phyloP scores from a whole-genome alignment of 208 protist genomes.

The Crithidia fasciculata region DNA sequence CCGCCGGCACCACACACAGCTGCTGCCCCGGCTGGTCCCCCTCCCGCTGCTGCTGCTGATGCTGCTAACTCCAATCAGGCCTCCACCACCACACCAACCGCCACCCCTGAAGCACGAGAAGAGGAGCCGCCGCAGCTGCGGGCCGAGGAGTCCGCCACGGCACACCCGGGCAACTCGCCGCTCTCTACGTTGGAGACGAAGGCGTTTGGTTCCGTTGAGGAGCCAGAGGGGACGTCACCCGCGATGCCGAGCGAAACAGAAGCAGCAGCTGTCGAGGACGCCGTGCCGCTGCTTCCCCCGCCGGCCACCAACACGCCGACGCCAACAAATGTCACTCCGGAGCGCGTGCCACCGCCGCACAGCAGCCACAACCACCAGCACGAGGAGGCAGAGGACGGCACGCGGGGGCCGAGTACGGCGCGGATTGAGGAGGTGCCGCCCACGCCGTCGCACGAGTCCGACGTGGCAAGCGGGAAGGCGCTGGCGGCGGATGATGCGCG shows the following conservation, averaged over 20 bases:
- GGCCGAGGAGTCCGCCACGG: not conserved
- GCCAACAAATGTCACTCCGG: constrained; percentile 18
- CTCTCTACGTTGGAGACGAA: not conserved
- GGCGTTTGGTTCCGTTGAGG: not conserved
- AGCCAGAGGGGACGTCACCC: constrained; percentile 5
- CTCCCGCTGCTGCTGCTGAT: not conserved
- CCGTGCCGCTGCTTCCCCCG: not conserved
- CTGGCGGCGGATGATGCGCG: constrained; percentile 31
- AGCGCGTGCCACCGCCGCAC: constrained; percentile 18
- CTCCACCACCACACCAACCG: not conserved
- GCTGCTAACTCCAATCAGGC: not conserved
- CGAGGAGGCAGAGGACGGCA: constrained; percentile 14
- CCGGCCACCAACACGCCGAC: not conserved
- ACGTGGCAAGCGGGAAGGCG: constrained; percentile 1
- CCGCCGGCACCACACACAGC: not conserved
- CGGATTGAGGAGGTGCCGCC: constrained; percentile 42
- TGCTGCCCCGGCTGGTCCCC: not conserved
- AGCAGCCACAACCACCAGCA: not conserved
- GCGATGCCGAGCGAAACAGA: not conserved
- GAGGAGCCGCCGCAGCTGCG: constrained; percentile 3
- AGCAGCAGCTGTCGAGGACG: not conserved
- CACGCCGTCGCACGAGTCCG: constrained; percentile 19
- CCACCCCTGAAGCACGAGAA: not conserved
- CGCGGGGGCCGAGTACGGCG: constrained; percentile 27
- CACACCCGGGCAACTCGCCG: constrained; percentile 1